These are phyloP conservation scores for Pythium phragmiticola DNA, from an alignment of 352 stramenopile species.

Conservation along the genomic window DNA sequence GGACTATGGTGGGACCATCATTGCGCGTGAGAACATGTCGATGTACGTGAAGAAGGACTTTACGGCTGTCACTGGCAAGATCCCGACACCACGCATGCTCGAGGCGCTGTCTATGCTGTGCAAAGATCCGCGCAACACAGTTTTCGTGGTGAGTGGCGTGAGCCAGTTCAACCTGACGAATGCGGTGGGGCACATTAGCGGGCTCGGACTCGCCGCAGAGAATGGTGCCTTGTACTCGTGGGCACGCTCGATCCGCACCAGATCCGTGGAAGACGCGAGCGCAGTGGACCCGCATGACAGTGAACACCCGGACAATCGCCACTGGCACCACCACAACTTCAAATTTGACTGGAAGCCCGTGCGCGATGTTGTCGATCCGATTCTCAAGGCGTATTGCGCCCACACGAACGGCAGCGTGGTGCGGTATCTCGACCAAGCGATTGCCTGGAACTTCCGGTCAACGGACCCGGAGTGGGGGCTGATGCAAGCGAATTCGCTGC, in stretches of 20 bases:
- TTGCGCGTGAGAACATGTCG: conserved; percentile 86
- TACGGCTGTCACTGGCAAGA: conserved; percentile 92
- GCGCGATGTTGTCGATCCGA: conserved; percentile 89
- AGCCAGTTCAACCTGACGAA: conserved; percentile 89
- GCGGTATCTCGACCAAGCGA: conserved; percentile 91
- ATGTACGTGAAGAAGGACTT: conserved; percentile 98
- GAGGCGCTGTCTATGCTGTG: conserved; percentile 88
- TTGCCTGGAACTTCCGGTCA: conserved; percentile 97
- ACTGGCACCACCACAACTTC: conserved; percentile 79
- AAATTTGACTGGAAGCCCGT: conserved; percentile 92
- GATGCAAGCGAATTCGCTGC: conserved; percentile 93
- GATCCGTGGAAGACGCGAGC: conserved; percentile 38
- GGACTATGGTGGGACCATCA: conserved; percentile 97
- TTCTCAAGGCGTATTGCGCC: conserved; percentile 94
- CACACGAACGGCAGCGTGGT: conserved; percentile 95
- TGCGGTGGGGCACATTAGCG: conserved; percentile 91
- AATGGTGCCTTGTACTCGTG: conserved; percentile 95
- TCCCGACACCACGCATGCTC: conserved; percentile 87
- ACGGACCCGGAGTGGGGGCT: conserved; percentile 97
- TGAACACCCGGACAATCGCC: conserved; percentile 33
- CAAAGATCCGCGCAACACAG: conserved; percentile 91
- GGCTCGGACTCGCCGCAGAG: conserved; percentile 92
- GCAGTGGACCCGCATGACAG: conserved; percentile 18
- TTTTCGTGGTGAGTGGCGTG: conserved; percentile 98
- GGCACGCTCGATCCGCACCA: conserved; percentile 54